Base-by-base conservation (phyloP, 2,329 filamentous ascomycete species). In the Paraconiothyrium sp. region DNA sequence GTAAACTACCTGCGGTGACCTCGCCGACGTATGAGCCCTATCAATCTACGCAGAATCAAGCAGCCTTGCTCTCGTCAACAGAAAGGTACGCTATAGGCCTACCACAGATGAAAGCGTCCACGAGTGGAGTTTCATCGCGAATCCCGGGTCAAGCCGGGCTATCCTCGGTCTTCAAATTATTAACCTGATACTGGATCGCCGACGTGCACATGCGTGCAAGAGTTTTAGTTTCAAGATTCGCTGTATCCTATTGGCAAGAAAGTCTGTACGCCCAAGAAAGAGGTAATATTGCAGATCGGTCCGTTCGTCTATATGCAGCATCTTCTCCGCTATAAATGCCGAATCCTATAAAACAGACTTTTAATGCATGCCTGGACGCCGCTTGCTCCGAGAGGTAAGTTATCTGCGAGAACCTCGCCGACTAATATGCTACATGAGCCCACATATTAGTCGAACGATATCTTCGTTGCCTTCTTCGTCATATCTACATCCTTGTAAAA, bases 401-500 rank as follows among this genome's bases (percentile, higher is more conserved):
- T 54, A 50, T 22, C 51, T 54, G 51, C 51, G 22, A 3, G 22
- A n/a, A 56, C 54, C 41, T 56, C 54, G 68, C 64, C 72, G 72
- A 72, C 63, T 27, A 41, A 44, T 52, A 61, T 30, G 49, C 44
- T 43, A 47, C 67, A 34, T 30, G 27, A 47, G 34, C 16, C 27
- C 27, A 34, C 32, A 49, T 30, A 50, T 60, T 77, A 79, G 58
- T 97, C 93, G 82, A 97, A 97, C 50, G 89, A 94, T 76, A 97
- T 97, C 85, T 97, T 97, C 60, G 91, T 95, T 32, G 92, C 90
- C 79, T 92, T 90, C 81, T 94, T 91, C 77, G 87, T 92, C 78
- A 90, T 90, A 71, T 92, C 91, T 9, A 92, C 89, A 71, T 97
- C 93, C 81, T 95, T 97, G 85, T 92, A 97, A 78, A 98, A 98